phyloP scores from a whole-genome alignment of 768 basidiomycete species.

The Kondoa subrosea region DNA sequence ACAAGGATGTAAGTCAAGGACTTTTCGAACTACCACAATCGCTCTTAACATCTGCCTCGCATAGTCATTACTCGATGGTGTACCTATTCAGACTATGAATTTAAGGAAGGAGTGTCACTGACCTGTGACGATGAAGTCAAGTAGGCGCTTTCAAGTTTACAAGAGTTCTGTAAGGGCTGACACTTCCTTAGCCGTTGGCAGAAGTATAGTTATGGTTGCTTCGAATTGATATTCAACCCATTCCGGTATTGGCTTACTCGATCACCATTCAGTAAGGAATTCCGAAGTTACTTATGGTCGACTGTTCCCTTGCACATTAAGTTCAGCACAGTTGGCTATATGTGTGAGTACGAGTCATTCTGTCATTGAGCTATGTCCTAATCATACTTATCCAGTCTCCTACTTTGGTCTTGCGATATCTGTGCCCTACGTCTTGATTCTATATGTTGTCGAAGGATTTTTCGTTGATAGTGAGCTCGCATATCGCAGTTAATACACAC shows the following conservation, averaged over 20 bases:
- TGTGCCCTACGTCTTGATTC: constrained; percentile 46
- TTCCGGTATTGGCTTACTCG: constrained; percentile 32
- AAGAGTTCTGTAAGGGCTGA: neutral
- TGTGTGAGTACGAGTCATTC: constrained; percentile 28
- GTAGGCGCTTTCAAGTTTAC: neutral
- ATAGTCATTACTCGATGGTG: constrained; percentile 18
- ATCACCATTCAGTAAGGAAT: neutral
- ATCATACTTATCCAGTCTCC: constrained; percentile 38
- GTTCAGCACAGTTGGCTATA: neutral
- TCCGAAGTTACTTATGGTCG: neutral
- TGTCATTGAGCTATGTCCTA: constrained; percentile 45
- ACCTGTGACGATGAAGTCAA: constrained; percentile 61
- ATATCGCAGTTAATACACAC: neutral
- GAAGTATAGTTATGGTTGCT: constrained; percentile 39
- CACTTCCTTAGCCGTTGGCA: constrained; percentile 68
- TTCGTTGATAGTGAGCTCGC: constrained; percentile 34
- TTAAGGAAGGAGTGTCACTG: constrained; percentile 83
- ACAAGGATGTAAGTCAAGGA: no score
- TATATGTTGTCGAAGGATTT: constrained; percentile 54
- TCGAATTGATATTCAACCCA: constrained; percentile 37
- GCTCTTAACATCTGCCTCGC: no score
- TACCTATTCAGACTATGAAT: constrained; percentile 55
- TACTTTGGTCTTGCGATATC: constrained; percentile 50
- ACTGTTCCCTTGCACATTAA: neutral
- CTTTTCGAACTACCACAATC: no score